Evolutionary conservation across 768 basidiomycete genomes (phyloP), one percentile per base, ranked within the genome.

Genomic region (Rhodosporidiobolus sp.): DNA sequence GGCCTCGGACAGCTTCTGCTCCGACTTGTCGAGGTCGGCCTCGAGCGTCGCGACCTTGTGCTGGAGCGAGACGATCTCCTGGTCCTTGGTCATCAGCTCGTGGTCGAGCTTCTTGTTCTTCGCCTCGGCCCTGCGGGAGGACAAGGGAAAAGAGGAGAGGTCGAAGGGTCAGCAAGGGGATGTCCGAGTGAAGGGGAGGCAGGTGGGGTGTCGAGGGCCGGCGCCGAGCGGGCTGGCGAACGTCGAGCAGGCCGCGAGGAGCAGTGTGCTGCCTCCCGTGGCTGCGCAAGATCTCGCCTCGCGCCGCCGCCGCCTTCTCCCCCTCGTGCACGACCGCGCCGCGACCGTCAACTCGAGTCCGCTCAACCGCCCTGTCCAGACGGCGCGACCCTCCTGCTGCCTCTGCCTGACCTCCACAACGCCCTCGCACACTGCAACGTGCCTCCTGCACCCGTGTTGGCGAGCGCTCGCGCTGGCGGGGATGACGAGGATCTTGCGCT

Each of bases 21-120:
- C 95, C 12, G 86, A 78, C 79, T 88, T 87, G 76, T 92, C 88
- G 64, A 90, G 84, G 24, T 91, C 86, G 5, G 62, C 79, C 11
- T 95, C 91, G 65, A 88, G 81, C 48, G 86, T 77, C n/a, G 80
- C 75, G 46, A 94, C 84, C 80, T 86, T 88, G 82, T 90, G 89
- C 62, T 85, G 83, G 71, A 94, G 86, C 0, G 95, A 97, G 10
- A 82, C 83, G 80, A 92, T 89, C 76, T 89, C 88, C 81, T 98
- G 94, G 2, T 97, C 95, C 79, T 88, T 89, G 78, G 87, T 85
- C 26, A 96, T 86, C 49, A 94, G 78, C 32, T 81, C 80, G 60
- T 79, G 79, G 54, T 81, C 80, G 45, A 75, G 70, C 69, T 67
- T 76, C 79, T 81, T 81, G 73, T 69, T 72, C 69, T 75, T 73